Evolutionary conservation across 768 basidiomycete genomes (phyloP).

Genomic region (Tylopilus subfusipes): DNA sequence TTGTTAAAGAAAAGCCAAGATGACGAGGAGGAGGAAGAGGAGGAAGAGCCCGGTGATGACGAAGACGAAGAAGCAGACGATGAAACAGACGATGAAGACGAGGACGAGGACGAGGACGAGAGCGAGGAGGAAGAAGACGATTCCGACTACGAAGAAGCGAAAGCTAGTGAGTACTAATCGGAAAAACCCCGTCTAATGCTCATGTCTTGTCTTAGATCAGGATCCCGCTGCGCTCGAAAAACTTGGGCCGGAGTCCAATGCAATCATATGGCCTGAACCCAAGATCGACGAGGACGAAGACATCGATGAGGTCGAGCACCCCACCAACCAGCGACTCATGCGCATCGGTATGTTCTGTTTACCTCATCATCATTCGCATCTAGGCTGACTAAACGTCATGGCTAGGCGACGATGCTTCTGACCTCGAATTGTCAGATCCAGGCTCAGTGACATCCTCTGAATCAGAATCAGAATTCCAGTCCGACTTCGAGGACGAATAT

Average conservation of each 20-base stretch:
- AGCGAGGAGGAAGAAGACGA: conserved; percentile 34
- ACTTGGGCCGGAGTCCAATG: conserved; percentile 72
- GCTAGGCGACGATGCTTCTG: conserved; percentile 56
- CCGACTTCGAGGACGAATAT: conserved; percentile 41
- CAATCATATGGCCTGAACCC: conserved; percentile 77
- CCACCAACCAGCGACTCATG: conserved; percentile 73
- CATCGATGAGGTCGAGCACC: conserved; percentile 54
- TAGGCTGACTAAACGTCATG: conserved; percentile 1
- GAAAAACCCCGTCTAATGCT: neutral
- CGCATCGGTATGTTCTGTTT: conserved; percentile 53
- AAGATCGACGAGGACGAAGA: conserved; percentile 59
- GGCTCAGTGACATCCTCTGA: conserved; percentile 55
- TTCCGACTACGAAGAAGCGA: conserved; percentile 67
- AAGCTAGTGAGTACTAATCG: conserved; percentile 49
- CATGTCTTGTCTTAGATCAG: conserved; percentile 40
- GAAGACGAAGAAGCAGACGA: conserved; percentile 31
- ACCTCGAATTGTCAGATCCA: conserved; percentile 58
- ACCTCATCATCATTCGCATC: neutral
- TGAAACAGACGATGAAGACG: conserved; percentile 31
- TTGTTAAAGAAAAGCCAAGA: conserved; percentile 54
- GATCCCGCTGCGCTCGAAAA: conserved; percentile 38
- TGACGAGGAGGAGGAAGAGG: conserved; percentile 29
- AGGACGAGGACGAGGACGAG: conserved; percentile 31
- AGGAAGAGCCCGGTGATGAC: conserved; percentile 17
- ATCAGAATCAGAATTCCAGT: conserved; percentile 40